These are phyloP conservation scores for Coniochaeta sp. DNA, from an alignment of 2,329 filamentous ascomycete species.

Conservation along the genomic window DNA sequence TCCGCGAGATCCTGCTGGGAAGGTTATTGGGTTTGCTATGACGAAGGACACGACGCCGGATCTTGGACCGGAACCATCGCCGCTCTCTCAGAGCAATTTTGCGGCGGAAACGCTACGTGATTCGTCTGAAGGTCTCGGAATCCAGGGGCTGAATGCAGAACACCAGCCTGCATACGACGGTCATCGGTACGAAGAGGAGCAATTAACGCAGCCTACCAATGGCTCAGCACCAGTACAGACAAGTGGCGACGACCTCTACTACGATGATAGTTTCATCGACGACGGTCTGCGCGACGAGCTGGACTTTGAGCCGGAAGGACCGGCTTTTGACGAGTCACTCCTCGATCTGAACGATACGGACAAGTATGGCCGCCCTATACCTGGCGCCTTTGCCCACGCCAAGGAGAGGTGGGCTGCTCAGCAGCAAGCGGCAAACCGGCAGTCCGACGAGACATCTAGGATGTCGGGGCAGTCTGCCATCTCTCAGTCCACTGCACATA, in stretches of 20 bases:
- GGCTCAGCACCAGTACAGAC: constrained; percentile 9
- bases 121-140: constrained; percentile 31
- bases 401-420: constrained; percentile 36
- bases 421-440: constrained; percentile 29
- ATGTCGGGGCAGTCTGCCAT: constrained; percentile 33
- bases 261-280: constrained; percentile 66
- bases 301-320: constrained; percentile 44
- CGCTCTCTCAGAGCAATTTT: constrained; percentile 9
- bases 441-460: constrained; percentile 39
- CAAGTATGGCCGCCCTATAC: constrained; percentile 52
- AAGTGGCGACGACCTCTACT: constrained; percentile 15
- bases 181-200: neutral
- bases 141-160: constrained; percentile 24
- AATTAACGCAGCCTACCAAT: neutral
- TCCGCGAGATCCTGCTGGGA: constrained; percentile 47
- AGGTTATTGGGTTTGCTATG: constrained; percentile 50
- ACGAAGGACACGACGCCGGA: constrained; percentile 37
- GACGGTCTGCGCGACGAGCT: constrained; percentile 40
- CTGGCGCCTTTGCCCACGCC: constrained; percentile 49
- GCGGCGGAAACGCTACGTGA: constrained; percentile 11
- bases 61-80: constrained; percentile 12
- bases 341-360: constrained; percentile 65
- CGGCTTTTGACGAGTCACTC: constrained; percentile 64
- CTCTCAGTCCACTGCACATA: constrained; percentile 45
- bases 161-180: neutral